A percentile compares a stretch with the other conserved stretches of the same genome.
Evolutionary conservation across 148 eudicot species (phyloP).

Genomic region (Silene uniflora): DNA sequence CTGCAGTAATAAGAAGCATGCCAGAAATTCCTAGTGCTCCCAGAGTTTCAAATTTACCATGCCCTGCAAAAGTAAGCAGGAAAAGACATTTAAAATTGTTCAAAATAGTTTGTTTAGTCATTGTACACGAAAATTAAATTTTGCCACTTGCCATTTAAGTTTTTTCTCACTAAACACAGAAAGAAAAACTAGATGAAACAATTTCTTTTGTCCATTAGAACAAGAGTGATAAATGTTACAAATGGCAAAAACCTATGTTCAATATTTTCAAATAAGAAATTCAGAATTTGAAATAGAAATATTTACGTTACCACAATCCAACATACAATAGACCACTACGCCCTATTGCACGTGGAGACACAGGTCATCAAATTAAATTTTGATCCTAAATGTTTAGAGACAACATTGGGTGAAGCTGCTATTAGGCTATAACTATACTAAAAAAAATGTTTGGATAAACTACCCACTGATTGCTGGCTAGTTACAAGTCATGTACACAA

Average conservation of each 20-base stretch:
- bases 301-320: neutral
- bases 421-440: too few relatives aligned
- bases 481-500: neutral
- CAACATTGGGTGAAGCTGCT: neutral
- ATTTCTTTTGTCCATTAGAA: neutral
- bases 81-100: neutral
- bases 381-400: neutral
- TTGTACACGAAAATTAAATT: neutral
- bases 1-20: slow-evolving; percentile 84
- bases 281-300: neutral
- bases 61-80: slow-evolving; percentile 48
- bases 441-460: too few relatives aligned
- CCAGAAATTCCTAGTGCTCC: slow-evolving; percentile 93
- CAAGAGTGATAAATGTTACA: neutral
- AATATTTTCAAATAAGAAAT: neutral
- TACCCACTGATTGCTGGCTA: too few relatives aligned
- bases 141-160: neutral
- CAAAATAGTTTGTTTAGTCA: neutral
- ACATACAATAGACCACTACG: neutral
- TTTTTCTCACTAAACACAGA: neutral
- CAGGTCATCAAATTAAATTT: neutral
- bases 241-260: neutral
- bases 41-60: slow-evolving; percentile 94
- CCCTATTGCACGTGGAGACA: neutral
- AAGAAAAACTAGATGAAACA: neutral